Conservation (phyloP, 2,329 filamentous ascomycete genomes). For the Zasmidium angulare region DNA sequence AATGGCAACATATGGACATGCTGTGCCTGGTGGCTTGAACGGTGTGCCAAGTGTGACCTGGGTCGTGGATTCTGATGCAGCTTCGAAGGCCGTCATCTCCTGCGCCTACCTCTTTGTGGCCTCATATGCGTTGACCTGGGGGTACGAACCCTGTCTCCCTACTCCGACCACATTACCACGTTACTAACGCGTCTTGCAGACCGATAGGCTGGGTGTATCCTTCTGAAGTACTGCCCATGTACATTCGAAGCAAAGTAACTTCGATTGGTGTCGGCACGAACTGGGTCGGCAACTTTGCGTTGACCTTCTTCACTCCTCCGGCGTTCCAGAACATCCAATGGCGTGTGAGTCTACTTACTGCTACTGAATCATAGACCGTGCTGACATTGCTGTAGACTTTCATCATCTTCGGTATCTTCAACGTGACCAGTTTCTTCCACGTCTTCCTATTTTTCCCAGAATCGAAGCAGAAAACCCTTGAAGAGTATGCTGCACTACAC, state of each 20-base stretch:
- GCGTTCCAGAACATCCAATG: constrained; percentile 14
- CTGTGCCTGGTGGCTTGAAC: constrained; percentile 13
- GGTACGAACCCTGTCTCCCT: not conserved
- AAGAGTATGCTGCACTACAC: constrained; percentile 5
- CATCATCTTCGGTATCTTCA: constrained; percentile 16
- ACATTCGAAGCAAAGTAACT: constrained; percentile 12
- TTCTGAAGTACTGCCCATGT: constrained; percentile 10
- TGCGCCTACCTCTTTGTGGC: constrained; percentile 13
- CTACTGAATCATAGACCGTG: not conserved
- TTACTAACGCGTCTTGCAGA: not conserved
- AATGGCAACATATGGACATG: constrained; percentile 10
- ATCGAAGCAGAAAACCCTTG: constrained; percentile 18
- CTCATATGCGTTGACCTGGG: constrained; percentile 12
- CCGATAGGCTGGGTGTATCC: constrained; percentile 15
- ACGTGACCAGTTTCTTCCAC: constrained; percentile 9
- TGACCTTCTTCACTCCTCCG: constrained; percentile 14
- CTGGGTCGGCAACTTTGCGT: constrained; percentile 13
- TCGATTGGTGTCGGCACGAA: constrained; percentile 10
- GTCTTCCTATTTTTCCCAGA: constrained; percentile 18
- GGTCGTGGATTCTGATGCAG: constrained; percentile 11
- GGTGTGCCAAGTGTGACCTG: constrained; percentile 10
- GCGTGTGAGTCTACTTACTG: not conserved
- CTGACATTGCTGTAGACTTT: constrained; percentile 6
- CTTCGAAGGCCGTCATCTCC: constrained; percentile 10
- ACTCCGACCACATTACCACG: not conserved